Base-by-base conservation (phyloP, 352 stramenopile genomes). In the Plasmopara muralis region DNA sequence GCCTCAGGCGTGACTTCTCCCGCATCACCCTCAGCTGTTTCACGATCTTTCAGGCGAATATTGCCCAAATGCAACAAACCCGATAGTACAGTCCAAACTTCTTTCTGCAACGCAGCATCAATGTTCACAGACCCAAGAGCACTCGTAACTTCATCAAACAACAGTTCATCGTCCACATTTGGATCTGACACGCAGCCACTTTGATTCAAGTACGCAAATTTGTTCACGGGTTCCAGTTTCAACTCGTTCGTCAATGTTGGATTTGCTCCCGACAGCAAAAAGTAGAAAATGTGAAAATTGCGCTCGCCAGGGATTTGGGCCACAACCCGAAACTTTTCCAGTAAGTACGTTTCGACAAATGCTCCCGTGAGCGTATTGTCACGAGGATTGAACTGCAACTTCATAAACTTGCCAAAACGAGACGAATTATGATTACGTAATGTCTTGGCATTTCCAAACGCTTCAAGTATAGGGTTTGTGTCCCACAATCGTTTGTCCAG, bases 211-310 rank as follows among this genome's bases (percentile, higher is more conserved):
- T 95, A 95, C 14, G 73, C 60, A 42, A 81, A 95, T 37, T 84
- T 71, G 30, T 79, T 55, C 12, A 77, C 66, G 0, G 63, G 14
- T 53, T 76, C 65, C 16, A 93, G 64, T 53, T 84, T 62, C n/a
- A 93, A 54, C 46, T 89, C 64, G 13, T 64, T 62, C 0, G 57
- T 43, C 47, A 93, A 43, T n/a, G 74, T 53, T 53, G 88, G 72
- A 40, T 82, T 66, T 14, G 83, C 85, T 46, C 81, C 83, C 1
- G 79, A 74, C 6, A 95, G 68, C 53, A 96, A 55, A 31, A 93
- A 91, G 74, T 96, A 96, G 42, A 96, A 94, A 50, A 96, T 88
- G 62, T 95, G 87, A 59, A 94, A 95, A 64, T 96, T 96, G 40
- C 85, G 83, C 40, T 95, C 87, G 38, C 80, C 84, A 0, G 76